Evolutionary conservation across 371 early-diverging fungal species (phyloP).

Genomic region (Mucor lusitanicus): DNA sequence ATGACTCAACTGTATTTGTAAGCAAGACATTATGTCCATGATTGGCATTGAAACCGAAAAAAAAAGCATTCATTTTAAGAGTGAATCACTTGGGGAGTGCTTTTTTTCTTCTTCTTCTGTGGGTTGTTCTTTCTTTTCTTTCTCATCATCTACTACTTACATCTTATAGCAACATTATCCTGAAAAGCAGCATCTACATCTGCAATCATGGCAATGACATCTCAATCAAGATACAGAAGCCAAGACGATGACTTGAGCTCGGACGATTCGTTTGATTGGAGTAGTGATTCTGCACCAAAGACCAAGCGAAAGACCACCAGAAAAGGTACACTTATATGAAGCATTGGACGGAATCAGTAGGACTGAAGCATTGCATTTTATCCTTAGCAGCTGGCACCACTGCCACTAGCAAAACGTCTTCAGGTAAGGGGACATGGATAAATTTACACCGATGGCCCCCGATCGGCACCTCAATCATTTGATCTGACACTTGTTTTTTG

Average conservation of each 20-base stretch:
- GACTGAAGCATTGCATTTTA: neutral
- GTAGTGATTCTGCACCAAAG: conserved; percentile 15
- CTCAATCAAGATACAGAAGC: neutral
- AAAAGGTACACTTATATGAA: conserved; percentile 3
- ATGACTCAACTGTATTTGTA: neutral
- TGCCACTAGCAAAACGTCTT: neutral
- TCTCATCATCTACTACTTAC: neutral
- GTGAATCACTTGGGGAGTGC: neutral
- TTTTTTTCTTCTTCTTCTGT: neutral
- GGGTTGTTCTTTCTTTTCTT: neutral
- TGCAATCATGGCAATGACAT: neutral
- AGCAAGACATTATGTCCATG: neutral
- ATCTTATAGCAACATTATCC: neutral
- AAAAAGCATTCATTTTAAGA: neutral
- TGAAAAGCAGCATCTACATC: neutral
- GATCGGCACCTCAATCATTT: conserved; percentile 1
- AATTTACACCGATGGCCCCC: conserved; percentile 6
- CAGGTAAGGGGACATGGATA: conserved; percentile 3
- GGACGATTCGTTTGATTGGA: conserved; percentile 23
- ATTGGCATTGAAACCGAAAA: neutral
- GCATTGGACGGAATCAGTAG: too few species aligned
- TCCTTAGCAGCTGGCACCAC: neutral
- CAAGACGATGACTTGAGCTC: conserved; percentile 4
- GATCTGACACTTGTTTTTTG: neutral
- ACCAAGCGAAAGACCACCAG: neutral